A percentile compares a stretch with the other conserved stretches of the same genome.
Evolutionary conservation across 169 alveolate genomes (phyloP).

Genomic region (Plasmodium blacklocki): DNA sequence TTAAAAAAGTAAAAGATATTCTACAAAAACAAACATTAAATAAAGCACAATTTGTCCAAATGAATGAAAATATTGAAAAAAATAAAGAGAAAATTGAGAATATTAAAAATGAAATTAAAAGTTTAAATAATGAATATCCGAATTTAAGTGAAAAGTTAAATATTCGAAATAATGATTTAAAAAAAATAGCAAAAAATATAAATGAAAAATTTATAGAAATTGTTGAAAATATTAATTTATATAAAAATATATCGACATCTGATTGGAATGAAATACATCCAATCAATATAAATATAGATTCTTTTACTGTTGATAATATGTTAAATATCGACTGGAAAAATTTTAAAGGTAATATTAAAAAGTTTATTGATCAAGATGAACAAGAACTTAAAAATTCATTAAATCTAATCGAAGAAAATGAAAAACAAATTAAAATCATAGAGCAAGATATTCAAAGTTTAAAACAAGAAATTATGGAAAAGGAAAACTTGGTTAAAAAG

Average conservation of each 20-base stretch:
- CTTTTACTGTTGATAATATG: conserved; percentile 55
- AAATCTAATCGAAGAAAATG: conserved; percentile 38
- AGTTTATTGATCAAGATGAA: conserved; percentile 51
- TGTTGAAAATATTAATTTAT: conserved; percentile 25
- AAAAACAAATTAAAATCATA: conserved; percentile 21
- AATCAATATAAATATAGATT: conserved; percentile 41
- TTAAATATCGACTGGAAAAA: conserved; percentile 59
- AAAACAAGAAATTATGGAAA: conserved; percentile 16
- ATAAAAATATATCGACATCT: conserved; percentile 41
- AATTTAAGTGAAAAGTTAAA: conserved; percentile 59
- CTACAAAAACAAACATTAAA: conserved; percentile 71
- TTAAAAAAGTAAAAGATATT: conserved; percentile 53
- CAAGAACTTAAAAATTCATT: conserved; percentile 43
- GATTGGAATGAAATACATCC: conserved; percentile 41
- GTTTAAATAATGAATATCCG: conserved; percentile 62
- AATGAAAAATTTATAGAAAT: conserved; percentile 55
- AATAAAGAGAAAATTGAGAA: conserved; percentile 73
- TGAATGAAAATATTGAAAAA: conserved; percentile 70
- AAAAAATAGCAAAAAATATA: conserved; percentile 69
- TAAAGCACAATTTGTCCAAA: conserved; percentile 69
- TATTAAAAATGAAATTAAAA: conserved; percentile 57
- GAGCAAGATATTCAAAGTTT: conserved; percentile 27
- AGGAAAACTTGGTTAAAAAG: conserved; percentile 16
- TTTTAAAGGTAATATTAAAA: conserved; percentile 23
- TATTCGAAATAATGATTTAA: conserved; percentile 47